phyloP scores from a whole-genome alignment of 2,329 filamentous ascomycete genomes.

The Graphilbum fragrans region DNA sequence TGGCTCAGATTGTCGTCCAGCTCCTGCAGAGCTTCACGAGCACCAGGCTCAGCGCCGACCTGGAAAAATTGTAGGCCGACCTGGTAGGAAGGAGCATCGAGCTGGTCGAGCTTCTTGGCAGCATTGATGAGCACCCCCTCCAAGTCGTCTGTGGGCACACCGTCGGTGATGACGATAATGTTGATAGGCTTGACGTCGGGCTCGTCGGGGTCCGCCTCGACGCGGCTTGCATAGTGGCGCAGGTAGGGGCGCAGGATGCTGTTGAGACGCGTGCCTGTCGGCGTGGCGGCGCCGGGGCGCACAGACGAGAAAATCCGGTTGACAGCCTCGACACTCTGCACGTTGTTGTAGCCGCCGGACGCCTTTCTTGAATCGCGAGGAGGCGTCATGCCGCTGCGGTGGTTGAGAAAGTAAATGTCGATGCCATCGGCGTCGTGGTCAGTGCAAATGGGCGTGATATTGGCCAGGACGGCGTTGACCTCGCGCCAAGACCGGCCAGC shows the following conservation, averaged over 20 bases:
- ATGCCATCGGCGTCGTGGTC: slow-evolving; percentile 71
- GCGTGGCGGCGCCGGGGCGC: slow-evolving; percentile 53
- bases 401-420: slow-evolving; percentile 86
- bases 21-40: slow-evolving; percentile 51
- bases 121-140: slow-evolving; percentile 54
- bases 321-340: slow-evolving; percentile 47
- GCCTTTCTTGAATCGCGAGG: slow-evolving; percentile 20
- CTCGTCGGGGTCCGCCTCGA: slow-evolving; percentile 16
- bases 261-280: slow-evolving; percentile 60
- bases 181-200: slow-evolving; percentile 63
- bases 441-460: slow-evolving; percentile 75
- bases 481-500: slow-evolving; percentile 63
- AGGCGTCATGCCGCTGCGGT: slow-evolving; percentile 26
- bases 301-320: slow-evolving; percentile 59
- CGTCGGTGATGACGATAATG: slow-evolving; percentile 88
- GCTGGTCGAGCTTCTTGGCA: slow-evolving; percentile 57
- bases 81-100: slow-evolving; percentile 66
- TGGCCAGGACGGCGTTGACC: slow-evolving; percentile 53
- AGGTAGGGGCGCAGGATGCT: slow-evolving; percentile 66
- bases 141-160: slow-evolving; percentile 66
- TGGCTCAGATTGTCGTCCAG: slow-evolving; percentile 63
- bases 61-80: slow-evolving; percentile 95
- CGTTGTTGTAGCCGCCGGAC: slow-evolving; percentile 48
- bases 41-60: slow-evolving; percentile 61
- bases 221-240: slow-evolving; percentile 28